phyloP scores from a whole-genome alignment of 208 protist species.

The Wallacemonas sp. region DNA sequence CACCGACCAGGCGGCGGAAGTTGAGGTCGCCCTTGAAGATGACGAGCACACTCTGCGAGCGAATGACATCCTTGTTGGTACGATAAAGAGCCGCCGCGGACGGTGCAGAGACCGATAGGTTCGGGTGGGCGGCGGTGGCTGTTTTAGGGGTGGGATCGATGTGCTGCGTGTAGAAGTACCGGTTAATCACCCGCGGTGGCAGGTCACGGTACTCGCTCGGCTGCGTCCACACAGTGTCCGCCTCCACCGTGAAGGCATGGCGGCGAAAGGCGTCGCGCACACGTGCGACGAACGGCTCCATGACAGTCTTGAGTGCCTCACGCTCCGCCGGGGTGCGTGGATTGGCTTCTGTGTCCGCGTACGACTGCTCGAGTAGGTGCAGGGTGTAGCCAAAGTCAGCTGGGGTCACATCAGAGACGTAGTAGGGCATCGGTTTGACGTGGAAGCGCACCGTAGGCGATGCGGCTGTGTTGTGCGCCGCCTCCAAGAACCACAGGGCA shows the following conservation, averaged over 20 bases:
- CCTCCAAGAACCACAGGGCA: conserved; percentile 68
- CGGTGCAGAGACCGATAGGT: conserved; percentile 3
- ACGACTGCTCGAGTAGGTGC: conserved; percentile 31
- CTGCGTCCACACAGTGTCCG: conserved; percentile 81
- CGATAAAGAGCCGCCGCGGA: conserved; percentile 22
- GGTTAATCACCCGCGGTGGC: conserved; percentile 75
- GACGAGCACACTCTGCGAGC: conserved; percentile 52
- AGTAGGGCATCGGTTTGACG: conserved; percentile 89
- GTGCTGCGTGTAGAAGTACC: conserved; percentile 78
- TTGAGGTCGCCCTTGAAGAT: conserved; percentile 93
- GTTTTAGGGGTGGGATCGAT: conserved; percentile 12
- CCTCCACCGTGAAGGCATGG: conserved; percentile 50
- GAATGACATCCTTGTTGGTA: conserved; percentile 43
- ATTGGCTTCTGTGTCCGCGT: conserved; percentile 22
- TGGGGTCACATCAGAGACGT: conserved; percentile 85
- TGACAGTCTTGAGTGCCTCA: conserved; percentile 7
- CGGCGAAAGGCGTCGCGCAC: conserved; percentile 39
- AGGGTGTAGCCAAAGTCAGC: conserved; percentile 70
- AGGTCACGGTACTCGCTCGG: conserved; percentile 88
- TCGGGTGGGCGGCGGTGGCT: conserved; percentile 2
- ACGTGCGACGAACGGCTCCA: conserved; percentile 49
- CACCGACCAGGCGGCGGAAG: conserved; percentile 86
- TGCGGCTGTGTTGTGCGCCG: conserved; percentile 17
- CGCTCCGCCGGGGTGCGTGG: neutral
- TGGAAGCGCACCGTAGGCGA: conserved; percentile 54